phyloP scores from a whole-genome alignment of 495 filamentous ascomycete species.

The Podospora comata region DNA sequence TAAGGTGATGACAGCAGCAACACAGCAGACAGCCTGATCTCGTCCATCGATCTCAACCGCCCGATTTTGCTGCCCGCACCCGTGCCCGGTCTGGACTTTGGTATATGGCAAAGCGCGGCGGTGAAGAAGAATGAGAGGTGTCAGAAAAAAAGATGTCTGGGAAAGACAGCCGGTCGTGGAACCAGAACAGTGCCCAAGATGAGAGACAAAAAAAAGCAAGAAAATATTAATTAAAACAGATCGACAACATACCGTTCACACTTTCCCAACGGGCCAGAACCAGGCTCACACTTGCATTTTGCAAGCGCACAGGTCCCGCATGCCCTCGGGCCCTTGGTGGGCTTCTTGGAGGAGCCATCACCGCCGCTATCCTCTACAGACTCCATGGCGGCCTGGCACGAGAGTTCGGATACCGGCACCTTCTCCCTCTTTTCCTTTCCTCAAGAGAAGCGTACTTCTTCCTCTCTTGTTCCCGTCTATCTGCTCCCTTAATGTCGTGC shows the following conservation, averaged over 20 bases:
- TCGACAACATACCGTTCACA: conserved; percentile 24
- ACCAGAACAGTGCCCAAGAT: not conserved
- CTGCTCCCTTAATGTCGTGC: not conserved
- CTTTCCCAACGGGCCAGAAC: conserved; percentile 17
- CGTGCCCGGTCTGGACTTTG: not conserved
- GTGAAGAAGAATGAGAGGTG: not conserved
- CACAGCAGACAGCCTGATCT: not conserved
- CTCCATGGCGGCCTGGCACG: not conserved
- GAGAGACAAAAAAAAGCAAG: not conserved
- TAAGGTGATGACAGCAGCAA: not conserved
- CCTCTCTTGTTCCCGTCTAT: not conserved
- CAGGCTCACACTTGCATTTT: conserved; percentile 26
- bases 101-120: too few species aligned
- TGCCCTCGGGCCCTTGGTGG: conserved; percentile 26
- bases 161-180: not conserved
- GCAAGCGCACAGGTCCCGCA: conserved; percentile 27
- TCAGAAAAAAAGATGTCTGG: not conserved
- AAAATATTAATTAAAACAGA: not conserved
- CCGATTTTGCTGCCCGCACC: too few species aligned
- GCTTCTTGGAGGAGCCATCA: conserved; percentile 6
- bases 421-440: not conserved
- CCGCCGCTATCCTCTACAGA: not conserved
- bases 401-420: not conserved
- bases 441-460: not conserved
- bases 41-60: too few species aligned